Evolutionary conservation across 805 yeast species (phyloP).

Genomic region (Wickerhamiella shivajii): DNA sequence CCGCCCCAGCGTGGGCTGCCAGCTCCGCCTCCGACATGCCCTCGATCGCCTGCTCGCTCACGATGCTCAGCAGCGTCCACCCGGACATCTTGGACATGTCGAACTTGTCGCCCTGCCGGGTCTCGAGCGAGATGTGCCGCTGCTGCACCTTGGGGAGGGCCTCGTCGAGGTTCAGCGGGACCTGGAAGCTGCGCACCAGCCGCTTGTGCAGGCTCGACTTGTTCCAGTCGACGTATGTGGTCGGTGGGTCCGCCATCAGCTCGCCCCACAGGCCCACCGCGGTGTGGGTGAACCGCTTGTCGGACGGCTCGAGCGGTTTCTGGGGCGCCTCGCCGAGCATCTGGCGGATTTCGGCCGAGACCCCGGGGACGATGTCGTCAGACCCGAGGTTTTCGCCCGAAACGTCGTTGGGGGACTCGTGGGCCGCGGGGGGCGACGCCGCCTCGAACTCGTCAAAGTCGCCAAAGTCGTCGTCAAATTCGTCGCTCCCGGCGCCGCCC

Average conservation of each 20-base stretch:
- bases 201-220: slow-evolving; percentile 50
- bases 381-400: slow-evolving; percentile 13
- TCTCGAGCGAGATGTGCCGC: slow-evolving; percentile 14
- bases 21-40: slow-evolving; percentile 28
- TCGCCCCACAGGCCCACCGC: slow-evolving; percentile 29
- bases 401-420: slow-evolving; percentile 13
- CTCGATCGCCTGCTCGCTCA: slow-evolving; percentile 25
- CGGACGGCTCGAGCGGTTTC: neutral
- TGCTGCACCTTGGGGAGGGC: slow-evolving; percentile 23
- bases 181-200: slow-evolving; percentile 47
- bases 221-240: slow-evolving; percentile 55
- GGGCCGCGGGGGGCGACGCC: slow-evolving; percentile 7
- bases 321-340: too few species aligned
- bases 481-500: slow-evolving; percentile 12
- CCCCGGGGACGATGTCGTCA: neutral
- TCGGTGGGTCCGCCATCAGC: slow-evolving; percentile 34
- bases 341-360: neutral
- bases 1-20: slow-evolving; percentile 24
- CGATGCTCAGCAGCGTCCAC: slow-evolving; percentile 24
- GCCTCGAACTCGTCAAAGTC: slow-evolving; percentile 24
- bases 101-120: slow-evolving; percentile 13
- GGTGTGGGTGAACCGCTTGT: slow-evolving; percentile 12
- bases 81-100: slow-evolving; percentile 15
- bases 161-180: slow-evolving; percentile 61
- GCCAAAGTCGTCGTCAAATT: slow-evolving; percentile 24